Conservation (phyloP, 2,329 filamentous ascomycete genomes). For the Verticillium isaacii region DNA sequence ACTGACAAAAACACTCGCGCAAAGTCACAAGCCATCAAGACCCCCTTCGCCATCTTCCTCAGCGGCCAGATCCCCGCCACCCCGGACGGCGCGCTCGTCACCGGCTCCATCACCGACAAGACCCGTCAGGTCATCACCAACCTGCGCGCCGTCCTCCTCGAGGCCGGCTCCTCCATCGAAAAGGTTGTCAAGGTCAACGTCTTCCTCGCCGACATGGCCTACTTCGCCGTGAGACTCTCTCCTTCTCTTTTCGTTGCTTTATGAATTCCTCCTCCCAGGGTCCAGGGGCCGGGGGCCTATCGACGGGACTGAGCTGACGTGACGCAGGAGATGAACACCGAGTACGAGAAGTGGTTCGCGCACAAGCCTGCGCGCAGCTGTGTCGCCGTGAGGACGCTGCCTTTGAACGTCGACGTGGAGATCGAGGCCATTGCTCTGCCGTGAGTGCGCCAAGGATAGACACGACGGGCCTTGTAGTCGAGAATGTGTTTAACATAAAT, state of each 20-base stretch:
- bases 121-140: slow-evolving; percentile 64
- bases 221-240: slow-evolving; percentile 60
- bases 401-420: slow-evolving; percentile 24
- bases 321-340: slow-evolving; percentile 68
- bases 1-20: slow-evolving; percentile 41
- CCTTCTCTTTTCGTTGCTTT: too few relatives aligned
- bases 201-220: slow-evolving; percentile 68
- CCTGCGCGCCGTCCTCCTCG: slow-evolving; percentile 63
- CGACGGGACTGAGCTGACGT: slow-evolving; percentile 43
- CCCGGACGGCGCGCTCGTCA: neutral
- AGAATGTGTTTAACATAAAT: neutral
- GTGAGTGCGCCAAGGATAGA: slow-evolving; percentile 1
- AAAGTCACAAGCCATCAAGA: neutral
- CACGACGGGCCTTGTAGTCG: neutral
- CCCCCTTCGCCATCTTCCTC: neutral
- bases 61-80: neutral
- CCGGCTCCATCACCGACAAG: slow-evolving; percentile 2
- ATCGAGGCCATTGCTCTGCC: slow-evolving; percentile 25
- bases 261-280: too few relatives aligned
- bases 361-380: slow-evolving; percentile 19
- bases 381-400: slow-evolving; percentile 28
- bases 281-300: too few relatives aligned
- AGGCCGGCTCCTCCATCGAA: slow-evolving; percentile 58
- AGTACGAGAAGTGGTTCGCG: slow-evolving; percentile 70
- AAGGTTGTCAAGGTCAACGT: slow-evolving; percentile 70